Base-by-base conservation (phyloP, 2,329 filamentous ascomycete genomes). In the Rutstroemia sp. region DNA sequence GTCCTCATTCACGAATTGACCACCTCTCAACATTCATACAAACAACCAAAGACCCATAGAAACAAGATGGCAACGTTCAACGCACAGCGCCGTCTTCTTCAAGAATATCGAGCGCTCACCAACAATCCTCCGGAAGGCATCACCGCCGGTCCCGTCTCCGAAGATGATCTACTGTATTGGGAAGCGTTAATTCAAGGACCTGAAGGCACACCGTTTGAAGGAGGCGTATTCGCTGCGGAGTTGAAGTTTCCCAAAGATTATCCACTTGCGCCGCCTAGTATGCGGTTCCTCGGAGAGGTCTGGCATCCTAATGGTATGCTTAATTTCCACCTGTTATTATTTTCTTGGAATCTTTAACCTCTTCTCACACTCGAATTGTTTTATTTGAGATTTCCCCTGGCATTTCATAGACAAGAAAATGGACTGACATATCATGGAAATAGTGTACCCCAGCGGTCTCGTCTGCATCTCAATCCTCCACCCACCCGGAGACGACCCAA, bases 391-490 rank as follows among this genome's bases (percentile, higher is more conserved):
- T 12, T 10, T 34, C 12, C 30, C 4, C 9, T 10, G 10, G 30
- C 30, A 12, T 9, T 3, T 34, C 2, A 12, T 12, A 34, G 9
- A 34, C 38, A 34, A 34, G 10, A 34, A 34, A 34, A 10, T 4
- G 5, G 12, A 27, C 19, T 23, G 8, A 44, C 23, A 45, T 47
- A 14, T 39, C 38, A 51, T 48, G 27, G 17, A 1, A 40, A 7
- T 39, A 96, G 92, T 97, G 52, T 97, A 97, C 71, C 82, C 87
- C 16, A 92, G 87, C 70, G 92, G 92, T 61, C 82, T 92, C 17
- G 94, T 97, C 65, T 97, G 92, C 76, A 97, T 97, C 68, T 95
- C 89, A n/a, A 97, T 97, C 75, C 84, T 97, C 2, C 92, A 97
- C 73, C 87, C 92, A 3, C 92, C 92, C 2, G 92, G 94, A 67